Evolutionary conservation across 2,329 filamentous ascomycete genomes (phyloP), one percentile per base, ranked within the genome.

Genomic region (Septoria linicola): DNA sequence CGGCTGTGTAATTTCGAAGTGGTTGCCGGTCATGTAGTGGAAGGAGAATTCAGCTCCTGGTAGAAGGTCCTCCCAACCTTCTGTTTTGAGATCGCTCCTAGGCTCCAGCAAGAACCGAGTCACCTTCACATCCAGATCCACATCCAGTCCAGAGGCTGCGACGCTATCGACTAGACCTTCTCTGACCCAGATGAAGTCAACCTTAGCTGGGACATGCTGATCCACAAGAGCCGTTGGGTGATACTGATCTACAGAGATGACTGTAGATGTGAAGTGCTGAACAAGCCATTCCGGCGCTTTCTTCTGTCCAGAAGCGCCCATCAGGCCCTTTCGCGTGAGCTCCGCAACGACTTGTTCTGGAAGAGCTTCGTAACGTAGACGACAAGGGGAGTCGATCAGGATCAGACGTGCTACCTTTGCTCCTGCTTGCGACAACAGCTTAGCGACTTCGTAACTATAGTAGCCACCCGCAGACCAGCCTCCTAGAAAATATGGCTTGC

Each of bases 391-490:
- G 41, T 66, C 63, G 17, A 66, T 65, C 11, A 66, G 37, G 13
- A 66, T 63, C 41, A 66, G 49, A 27, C 57, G 36, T 37, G 64
- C 61, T 3, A 65, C 54, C 39, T 60, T 62, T 42, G 64, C 59
- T 8, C 63, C 63, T 1, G 47, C 50, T 7, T 35, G 53, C 2
- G 43, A 55, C 8, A 66, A 49, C 16, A 64, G 46, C 49, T 62
- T 64, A 8, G 61, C 57, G 13, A 61, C 58, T 53, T 65, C 66
- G 45, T 58, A 88, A 35, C 85, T 84, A 53, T 84, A 83, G 41
- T 88, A 84, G 30, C 87, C 86, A 20, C 87, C 87, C 1, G 85
- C 86, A n/a, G 82, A 87, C 87, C 86, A 90, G 19, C 87, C 87
- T 13, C 82, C 80, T 1, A 89, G 70, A 43, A 78, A 77, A 68